A percentile compares a stretch with the other conserved stretches of the same genome.
Evolutionary conservation across 305 asterid genomes (phyloP).

Genomic region (Solanum hybrid): DNA sequence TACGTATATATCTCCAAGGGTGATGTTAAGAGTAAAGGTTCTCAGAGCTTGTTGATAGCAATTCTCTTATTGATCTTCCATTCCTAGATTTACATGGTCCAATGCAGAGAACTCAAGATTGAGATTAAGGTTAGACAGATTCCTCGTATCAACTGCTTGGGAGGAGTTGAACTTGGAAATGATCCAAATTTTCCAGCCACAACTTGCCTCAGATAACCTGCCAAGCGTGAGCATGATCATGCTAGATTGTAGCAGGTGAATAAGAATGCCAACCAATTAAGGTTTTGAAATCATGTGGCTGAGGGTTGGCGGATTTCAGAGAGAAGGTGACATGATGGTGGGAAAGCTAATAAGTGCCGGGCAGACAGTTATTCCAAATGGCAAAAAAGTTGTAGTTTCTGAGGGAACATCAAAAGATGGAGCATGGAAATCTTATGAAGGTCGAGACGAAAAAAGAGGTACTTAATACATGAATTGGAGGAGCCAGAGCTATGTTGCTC

Average conservation of each 20-base stretch:
- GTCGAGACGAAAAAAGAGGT: not conserved
- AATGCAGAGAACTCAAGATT: not conserved
- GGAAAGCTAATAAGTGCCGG: not conserved
- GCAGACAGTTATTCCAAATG: not conserved
- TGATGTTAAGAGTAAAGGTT: not conserved
- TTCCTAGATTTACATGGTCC: not conserved
- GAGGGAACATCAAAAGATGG: not conserved
- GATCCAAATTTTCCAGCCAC: not conserved
- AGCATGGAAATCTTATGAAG: not conserved
- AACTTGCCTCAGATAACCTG: not conserved
- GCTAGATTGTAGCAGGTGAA: not conserved
- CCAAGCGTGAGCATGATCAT: not conserved
- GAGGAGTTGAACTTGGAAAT: not conserved
- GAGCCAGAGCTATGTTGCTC: not conserved
- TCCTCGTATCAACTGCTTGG: not conserved
- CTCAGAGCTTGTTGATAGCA: not conserved
- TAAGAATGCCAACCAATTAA: not conserved
- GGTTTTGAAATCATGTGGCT: not conserved
- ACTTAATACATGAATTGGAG: not conserved
- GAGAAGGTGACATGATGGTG: not conserved
- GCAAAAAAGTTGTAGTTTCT: not conserved
- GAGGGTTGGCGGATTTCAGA: not conserved
- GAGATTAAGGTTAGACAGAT: not conserved
- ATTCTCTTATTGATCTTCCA: not conserved
- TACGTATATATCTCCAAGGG: not conserved